Percentiles rank a stretch among this genome's conserved stretches.
Conservation (phyloP, 257 asterid species). For the Capsicum baccatum region DNA sequence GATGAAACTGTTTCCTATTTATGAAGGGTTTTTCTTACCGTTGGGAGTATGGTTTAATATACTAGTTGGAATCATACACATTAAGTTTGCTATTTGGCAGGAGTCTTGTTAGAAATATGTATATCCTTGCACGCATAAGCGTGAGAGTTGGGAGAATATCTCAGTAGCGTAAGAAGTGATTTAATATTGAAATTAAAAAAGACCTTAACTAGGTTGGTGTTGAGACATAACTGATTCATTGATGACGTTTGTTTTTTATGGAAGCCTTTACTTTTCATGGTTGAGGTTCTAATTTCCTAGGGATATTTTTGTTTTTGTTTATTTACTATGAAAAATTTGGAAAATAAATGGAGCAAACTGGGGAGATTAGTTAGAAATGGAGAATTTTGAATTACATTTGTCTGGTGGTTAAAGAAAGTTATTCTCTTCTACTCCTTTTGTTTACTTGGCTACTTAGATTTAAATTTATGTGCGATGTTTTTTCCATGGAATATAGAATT, state of each 20-base stretch:
- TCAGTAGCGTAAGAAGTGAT: background rate
- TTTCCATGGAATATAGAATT: background rate
- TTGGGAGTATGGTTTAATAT: background rate
- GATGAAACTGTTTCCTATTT: background rate
- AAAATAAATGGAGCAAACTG: background rate
- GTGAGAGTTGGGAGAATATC: background rate
- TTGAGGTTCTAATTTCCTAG: background rate
- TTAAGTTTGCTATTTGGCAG: background rate
- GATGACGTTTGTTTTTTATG: background rate
- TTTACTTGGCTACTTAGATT: background rate
- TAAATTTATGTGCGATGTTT: background rate
- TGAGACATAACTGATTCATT: background rate
- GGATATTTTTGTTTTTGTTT: background rate
- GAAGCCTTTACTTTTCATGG: background rate
- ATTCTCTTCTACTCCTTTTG: background rate
- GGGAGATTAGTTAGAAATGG: slow-evolving; percentile 15
- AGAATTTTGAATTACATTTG: background rate
- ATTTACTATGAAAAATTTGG: background rate
- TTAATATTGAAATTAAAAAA: background rate
- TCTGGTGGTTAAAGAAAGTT: background rate
- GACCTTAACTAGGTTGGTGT: no score
- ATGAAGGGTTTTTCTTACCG: background rate
- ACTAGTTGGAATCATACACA: background rate
- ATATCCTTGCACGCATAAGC: no score
- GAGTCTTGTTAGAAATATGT: no score